These are phyloP conservation scores for Pyrrhoderma lamaoense DNA, from an alignment of 1,284 basidiomycete genomes.

Conservation along the genomic window DNA sequence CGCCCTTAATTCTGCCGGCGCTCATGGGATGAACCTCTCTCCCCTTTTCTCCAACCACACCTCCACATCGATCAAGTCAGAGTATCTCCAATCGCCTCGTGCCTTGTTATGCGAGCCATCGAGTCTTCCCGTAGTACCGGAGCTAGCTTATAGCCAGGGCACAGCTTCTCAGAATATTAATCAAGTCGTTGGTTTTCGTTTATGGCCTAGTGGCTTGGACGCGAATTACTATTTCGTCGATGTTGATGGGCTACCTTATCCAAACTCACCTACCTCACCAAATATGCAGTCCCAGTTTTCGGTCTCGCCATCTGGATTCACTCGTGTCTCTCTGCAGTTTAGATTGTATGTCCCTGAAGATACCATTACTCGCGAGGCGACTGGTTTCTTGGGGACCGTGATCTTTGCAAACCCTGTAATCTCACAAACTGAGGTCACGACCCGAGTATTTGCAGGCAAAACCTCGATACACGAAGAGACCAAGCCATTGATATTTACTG, in stretches of 20 bases:
- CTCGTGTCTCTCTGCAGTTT: constrained; percentile 38
- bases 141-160: constrained; percentile 4
- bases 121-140: constrained; percentile 10
- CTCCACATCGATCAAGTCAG: constrained; percentile 13
- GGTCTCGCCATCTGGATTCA: neutral
- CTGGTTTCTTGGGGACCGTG: constrained; percentile 56
- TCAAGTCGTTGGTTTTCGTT: constrained; percentile 35
- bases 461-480: constrained; percentile 44
- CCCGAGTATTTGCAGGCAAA: constrained; percentile 46
- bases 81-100: constrained; percentile 9
- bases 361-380: constrained; percentile 40
- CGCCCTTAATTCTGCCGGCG: constrained; percentile 2
- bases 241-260: constrained; percentile 36
- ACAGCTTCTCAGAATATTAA: neutral
- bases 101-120: constrained; percentile 10
- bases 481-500: constrained; percentile 38
- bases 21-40: constrained; percentile 33
- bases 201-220: constrained; percentile 65
- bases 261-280: constrained; percentile 26
- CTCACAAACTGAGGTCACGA: constrained; percentile 47
- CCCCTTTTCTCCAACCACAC: constrained; percentile 20
- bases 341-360: constrained; percentile 38
- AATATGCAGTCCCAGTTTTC: constrained; percentile 17
- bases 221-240: constrained; percentile 40
- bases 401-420: constrained; percentile 46